Evolutionary conservation across 345 rosid species (phyloP), one percentile per base, ranked within the genome.

Genomic region (Lepidium aucheri): DNA sequence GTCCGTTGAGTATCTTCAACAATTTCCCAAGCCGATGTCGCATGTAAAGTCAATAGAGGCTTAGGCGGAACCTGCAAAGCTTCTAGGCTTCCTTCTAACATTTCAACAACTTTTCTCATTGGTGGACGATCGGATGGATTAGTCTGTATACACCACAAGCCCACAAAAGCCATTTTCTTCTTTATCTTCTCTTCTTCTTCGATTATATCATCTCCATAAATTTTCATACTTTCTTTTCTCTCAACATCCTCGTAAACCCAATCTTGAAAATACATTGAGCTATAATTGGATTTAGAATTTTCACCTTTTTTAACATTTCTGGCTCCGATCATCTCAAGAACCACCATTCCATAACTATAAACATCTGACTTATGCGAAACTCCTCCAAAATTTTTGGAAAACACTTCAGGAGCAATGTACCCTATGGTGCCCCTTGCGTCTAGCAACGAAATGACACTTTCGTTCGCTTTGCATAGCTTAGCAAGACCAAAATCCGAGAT

Each of bases 401-500:
- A 61, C 44, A 82, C 49, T 56, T 82, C 80, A 5, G 63, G 82
- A 24, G 86, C 80, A 9, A 82, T 67, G 33, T 82, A 82, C 2
- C 82, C 81, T 4, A 17, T 3, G 0, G 82, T 80, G 3, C 82
- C 80, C 53, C 73, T 53, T 2, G 53, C 66, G 0, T 60, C 68
- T 14, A 57, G 0, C 73, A 73, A 33, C 0, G 83, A 78, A n/a
- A 82, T 57, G 2, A 53, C 30, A 9, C 81, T 81, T n/a, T 73
- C 83, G 2, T 68, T 75, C 5, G 40, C 49, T 0, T 59, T 60
- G 41, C 79, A 74, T 2, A 74, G 57, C 65, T 79, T 82, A 3
- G 87, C 77, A 1, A 85, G 79, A 5, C 84, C 83, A 0, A 82
- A 85, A 41, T 85, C 78, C 0, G 77, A 77, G 5, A 81, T 83